Percentiles rank a stretch among this genome's conserved stretches.
phyloP scores from a whole-genome alignment of 148 eudicot species.

The Mesembryanthemum crystallinum region DNA sequence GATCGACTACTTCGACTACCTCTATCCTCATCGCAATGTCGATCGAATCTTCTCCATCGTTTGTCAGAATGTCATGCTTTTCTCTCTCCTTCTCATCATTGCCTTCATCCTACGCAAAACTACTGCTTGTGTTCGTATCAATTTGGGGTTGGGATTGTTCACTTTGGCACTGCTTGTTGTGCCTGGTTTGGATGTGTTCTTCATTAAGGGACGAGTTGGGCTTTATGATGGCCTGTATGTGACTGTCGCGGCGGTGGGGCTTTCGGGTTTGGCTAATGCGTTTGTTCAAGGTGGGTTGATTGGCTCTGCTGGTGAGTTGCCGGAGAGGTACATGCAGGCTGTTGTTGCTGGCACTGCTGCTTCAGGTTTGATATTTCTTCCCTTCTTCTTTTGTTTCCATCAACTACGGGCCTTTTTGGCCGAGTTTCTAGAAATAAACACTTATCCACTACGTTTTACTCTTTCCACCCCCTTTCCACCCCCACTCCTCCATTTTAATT shows the following conservation, averaged over 20 bases:
- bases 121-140: constrained; percentile 11
- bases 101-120: constrained; percentile 13
- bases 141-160: constrained; percentile 16
- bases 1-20: constrained; percentile 69
- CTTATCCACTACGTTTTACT: no score
- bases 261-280: constrained; percentile 16
- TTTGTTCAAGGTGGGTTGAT: constrained; percentile 21
- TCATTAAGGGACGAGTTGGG: constrained; percentile 19
- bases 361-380: constrained; percentile 16
- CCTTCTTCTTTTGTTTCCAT: neutral
- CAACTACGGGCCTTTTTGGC: no score
- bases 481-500: no score
- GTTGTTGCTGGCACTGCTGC: constrained; percentile 25
- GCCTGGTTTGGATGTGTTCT: constrained; percentile 17
- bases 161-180: constrained; percentile 10
- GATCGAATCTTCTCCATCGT: constrained; percentile 56
- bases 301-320: constrained; percentile 26
- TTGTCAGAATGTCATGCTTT: constrained; percentile 40
- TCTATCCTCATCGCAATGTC: constrained; percentile 54
- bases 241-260: constrained; percentile 13
- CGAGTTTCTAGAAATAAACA: no score
- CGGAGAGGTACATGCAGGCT: constrained; percentile 27
- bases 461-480: no score
- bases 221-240: constrained; percentile 16
- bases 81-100: constrained; percentile 37